These are phyloP conservation scores for Quercus alba DNA, from an alignment of 306 rosid species.

Conservation along the genomic window DNA sequence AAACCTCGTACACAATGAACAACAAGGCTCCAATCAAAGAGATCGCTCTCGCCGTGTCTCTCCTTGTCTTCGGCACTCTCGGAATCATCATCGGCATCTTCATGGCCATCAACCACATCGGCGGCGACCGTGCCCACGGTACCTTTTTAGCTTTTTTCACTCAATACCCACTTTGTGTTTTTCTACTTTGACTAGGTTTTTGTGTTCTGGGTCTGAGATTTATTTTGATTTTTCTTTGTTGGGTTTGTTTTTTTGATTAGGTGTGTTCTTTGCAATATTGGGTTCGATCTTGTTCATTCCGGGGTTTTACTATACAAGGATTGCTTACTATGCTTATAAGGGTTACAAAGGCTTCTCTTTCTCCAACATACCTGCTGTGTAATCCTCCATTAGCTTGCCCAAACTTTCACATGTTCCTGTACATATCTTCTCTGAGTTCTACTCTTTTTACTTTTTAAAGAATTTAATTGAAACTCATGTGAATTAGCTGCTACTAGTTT, in stretches of 20 bases:
- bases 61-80: constrained; percentile 74
- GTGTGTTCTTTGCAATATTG: constrained; percentile 82
- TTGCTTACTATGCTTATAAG: constrained; percentile 96
- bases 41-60: constrained; percentile 90
- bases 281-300: constrained; percentile 89
- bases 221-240: neutral
- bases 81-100: constrained; percentile 70
- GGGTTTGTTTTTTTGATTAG: constrained; percentile 37
- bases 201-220: neutral
- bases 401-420: neutral
- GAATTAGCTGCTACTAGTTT: neutral
- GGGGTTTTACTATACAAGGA: constrained; percentile 93
- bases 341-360: constrained; percentile 97
- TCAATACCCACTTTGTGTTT: neutral
- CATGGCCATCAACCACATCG: constrained; percentile 85
- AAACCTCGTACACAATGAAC: constrained; percentile 68
- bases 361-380: constrained; percentile 93
- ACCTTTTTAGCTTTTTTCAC: neutral
- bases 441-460: too few species aligned
- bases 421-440: neutral
- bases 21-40: constrained; percentile 85
- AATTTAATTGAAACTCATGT: neutral
- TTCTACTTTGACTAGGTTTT: neutral
- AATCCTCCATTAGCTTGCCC: neutral
- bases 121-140: constrained; percentile 98